Evolutionary conservation across 208 protist genomes (phyloP), one percentile per base, ranked within the genome.

Genomic region (Acanthamoeba royreba): DNA sequence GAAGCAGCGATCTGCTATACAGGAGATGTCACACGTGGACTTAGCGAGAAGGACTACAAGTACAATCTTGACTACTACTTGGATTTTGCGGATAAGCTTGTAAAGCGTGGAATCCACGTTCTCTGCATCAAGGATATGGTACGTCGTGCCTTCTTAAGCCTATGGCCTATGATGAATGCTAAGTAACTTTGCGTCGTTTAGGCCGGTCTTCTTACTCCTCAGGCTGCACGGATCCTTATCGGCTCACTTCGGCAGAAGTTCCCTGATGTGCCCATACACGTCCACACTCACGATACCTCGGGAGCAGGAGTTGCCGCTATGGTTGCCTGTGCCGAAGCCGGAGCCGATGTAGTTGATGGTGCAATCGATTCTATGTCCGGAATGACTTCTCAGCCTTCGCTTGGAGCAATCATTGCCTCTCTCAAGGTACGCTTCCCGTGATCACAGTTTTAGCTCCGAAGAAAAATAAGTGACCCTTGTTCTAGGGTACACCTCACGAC

Each of bases 231-330:
- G 19, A 45, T 91, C 61, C 94, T 97, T 42, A 91, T 97, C 58
- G 92, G 87, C 28, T 47, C 92, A 4, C 11, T 95, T 25, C 83
- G 87, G 0, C 52, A 81, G 13, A 96, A 97, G 87, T 98, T 95
- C 92, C 97, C 98, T 1, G 79, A 97, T 13, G 33, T 97, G 43
- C 98, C 98, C 13, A 98, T 99, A 89, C 98, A 99, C 91, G 98
- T 99, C n/a, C 98, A 99, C 95, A 98, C 97, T 8, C 98, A 99
- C 92, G 98, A 99, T 94, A 98, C 98, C 0, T 92, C 97, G 8
- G 98, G 98, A 28, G 95, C 96, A 25, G 88, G 88, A 40, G 97
- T 99, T 38, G 97, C 98, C n/a, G 93, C 97, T 7, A 97, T 98
- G 96, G 45, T 98, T 19, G 97, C 96, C 22, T 91, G 91, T 35